Conservation (phyloP, 208 protist genomes). For the Leishmania turanica region DNA sequence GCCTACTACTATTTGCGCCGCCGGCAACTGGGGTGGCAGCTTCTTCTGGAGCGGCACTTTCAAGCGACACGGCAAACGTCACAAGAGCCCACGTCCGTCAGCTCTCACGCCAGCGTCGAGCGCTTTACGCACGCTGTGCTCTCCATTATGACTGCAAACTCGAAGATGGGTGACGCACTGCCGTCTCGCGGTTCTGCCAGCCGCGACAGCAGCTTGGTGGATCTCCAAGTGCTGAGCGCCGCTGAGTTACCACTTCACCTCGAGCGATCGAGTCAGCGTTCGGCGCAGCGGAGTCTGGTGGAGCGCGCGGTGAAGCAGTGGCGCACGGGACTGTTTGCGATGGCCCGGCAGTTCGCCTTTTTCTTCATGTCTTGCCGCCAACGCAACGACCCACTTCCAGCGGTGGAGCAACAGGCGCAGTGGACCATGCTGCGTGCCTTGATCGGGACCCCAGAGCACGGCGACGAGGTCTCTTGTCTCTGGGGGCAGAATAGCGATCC, state of each 20-base stretch:
- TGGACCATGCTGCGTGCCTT: constrained; percentile 27
- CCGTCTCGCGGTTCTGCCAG: not conserved
- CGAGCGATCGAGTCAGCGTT: constrained; percentile 2
- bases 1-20: constrained; percentile 39
- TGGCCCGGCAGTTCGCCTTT: constrained; percentile 28
- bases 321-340: constrained; percentile 21
- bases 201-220: not conserved
- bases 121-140: constrained; percentile 7
- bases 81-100: not conserved
- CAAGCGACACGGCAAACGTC: not conserved
- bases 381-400: not conserved
- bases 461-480: constrained; percentile 21
- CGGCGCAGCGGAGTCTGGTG: constrained; percentile 12
- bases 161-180: not conserved
- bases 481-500: constrained; percentile 14
- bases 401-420: constrained; percentile 19
- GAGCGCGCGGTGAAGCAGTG: constrained; percentile 13
- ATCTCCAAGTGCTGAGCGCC: not conserved
- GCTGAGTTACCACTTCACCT: not conserved
- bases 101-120: not conserved
- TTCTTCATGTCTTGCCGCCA: constrained; percentile 14
- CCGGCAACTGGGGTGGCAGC: constrained; percentile 22
- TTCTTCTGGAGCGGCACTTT: constrained; percentile 20
- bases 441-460: constrained; percentile 16
- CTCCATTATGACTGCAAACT: constrained; percentile 6